phyloP scores from a whole-genome alignment of 1,284 basidiomycete genomes.

The Cutaneotrichosporon cavernicola region DNA sequence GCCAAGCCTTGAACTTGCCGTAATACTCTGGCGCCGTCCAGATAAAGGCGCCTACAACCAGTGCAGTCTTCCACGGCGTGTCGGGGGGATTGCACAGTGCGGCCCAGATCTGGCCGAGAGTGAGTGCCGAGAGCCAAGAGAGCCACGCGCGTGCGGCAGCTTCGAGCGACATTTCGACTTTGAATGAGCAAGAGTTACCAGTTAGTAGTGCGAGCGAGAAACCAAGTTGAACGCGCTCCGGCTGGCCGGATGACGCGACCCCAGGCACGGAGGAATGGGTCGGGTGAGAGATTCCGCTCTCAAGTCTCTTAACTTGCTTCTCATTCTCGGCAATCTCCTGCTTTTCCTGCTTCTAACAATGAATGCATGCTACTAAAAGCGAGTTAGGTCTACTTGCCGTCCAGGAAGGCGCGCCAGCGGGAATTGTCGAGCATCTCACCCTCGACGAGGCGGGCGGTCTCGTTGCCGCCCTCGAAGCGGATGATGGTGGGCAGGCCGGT shows the following conservation, averaged over 20 bases:
- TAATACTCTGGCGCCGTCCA: constrained; percentile 16
- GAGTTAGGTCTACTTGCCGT: not conserved
- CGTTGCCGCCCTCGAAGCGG: constrained; percentile 61
- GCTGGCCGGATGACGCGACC: not conserved
- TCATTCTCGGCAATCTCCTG: not conserved
- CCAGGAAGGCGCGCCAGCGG: constrained; percentile 36
- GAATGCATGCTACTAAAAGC: not conserved
- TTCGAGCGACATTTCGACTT: not conserved
- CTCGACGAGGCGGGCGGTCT: constrained; percentile 63
- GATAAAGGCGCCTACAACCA: constrained; percentile 23
- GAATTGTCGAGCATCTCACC: constrained; percentile 54
- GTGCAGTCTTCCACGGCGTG: constrained; percentile 27
- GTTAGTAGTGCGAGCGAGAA: not conserved
- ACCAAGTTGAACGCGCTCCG: not conserved
- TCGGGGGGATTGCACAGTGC: constrained; percentile 40
- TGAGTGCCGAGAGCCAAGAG: constrained; percentile 23
- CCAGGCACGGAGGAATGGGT: not conserved
- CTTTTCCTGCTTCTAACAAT: not conserved
- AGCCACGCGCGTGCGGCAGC: not conserved
- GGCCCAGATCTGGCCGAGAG: constrained; percentile 39
- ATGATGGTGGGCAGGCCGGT: constrained; percentile 70
- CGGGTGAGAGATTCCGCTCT: not conserved
- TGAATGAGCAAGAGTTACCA: not conserved
- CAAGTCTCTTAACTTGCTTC: not conserved
- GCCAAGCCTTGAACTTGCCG: constrained; percentile 20